These are phyloP conservation scores for Trichoderma sp. DNA, from an alignment of 2,329 filamentous ascomycete species.

Conservation along the genomic window DNA sequence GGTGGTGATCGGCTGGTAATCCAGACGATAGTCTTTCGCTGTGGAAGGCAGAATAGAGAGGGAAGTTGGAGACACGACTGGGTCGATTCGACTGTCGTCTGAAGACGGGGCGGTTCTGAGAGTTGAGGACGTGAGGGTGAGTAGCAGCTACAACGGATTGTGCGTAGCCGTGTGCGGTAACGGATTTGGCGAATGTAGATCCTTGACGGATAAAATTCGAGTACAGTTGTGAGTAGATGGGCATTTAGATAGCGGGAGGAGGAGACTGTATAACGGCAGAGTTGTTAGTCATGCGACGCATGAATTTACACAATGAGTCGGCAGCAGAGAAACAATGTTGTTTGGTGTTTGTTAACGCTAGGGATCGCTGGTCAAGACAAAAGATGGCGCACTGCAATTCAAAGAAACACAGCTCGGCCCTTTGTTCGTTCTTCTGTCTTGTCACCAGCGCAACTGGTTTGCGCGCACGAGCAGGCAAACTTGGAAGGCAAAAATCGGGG, in stretches of 20 bases:
- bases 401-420: not conserved
- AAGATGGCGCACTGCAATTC: not conserved
- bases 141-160: constrained; percentile 96
- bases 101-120: constrained; percentile 68
- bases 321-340: not conserved
- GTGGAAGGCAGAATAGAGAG: constrained; percentile 80
- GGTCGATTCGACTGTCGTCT: constrained; percentile 60
- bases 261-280: constrained; percentile 51
- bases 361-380: not conserved
- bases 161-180: constrained; percentile 96
- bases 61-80: constrained; percentile 57
- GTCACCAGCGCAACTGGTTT: not conserved
- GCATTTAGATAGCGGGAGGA: constrained; percentile 84
- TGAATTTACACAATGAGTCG: not conserved
- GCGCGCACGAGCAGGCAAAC: not conserved
- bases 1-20: constrained; percentile 58
- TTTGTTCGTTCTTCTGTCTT: not conserved
- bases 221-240: constrained; percentile 70
- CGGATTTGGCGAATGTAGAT: constrained; percentile 81
- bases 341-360: not conserved
- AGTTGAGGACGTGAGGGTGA: constrained; percentile 76
- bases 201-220: constrained; percentile 92
- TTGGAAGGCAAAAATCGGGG: constrained; percentile 1
- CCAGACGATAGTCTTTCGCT: constrained; percentile 56
- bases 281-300: not conserved